phyloP scores from a whole-genome alignment of 1,284 basidiomycete genomes.

The Coniferiporia weirii region DNA sequence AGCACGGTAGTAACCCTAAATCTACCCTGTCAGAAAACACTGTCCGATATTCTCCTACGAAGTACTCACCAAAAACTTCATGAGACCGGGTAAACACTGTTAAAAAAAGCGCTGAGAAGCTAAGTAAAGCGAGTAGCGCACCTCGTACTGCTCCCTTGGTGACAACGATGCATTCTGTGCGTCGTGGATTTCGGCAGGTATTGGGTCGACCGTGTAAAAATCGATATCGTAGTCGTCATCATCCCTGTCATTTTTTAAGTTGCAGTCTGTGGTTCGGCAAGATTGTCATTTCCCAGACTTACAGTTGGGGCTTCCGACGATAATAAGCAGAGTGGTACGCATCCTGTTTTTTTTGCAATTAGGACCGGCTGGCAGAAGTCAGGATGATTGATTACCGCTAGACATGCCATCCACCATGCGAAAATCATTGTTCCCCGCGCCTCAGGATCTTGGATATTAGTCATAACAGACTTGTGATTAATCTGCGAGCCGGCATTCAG shows the following conservation, averaged over 20 bases:
- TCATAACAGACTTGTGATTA: slow-evolving; percentile 73
- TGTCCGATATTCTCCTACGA: slow-evolving; percentile 28
- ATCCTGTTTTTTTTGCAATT: slow-evolving; percentile 30
- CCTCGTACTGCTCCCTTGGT: slow-evolving; percentile 72
- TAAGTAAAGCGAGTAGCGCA: slow-evolving; percentile 25
- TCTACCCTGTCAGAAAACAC: slow-evolving; percentile 8
- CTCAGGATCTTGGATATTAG: slow-evolving; percentile 63
- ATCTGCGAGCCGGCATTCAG: slow-evolving; percentile 41
- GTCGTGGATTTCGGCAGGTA: slow-evolving; percentile 43
- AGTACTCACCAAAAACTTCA: slow-evolving; percentile 35
- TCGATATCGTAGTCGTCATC: slow-evolving; percentile 71
- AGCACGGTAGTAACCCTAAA: slow-evolving; percentile 72
- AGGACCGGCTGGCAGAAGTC: neutral
- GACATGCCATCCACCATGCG: slow-evolving; percentile 72
- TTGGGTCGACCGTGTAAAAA: slow-evolving; percentile 70
- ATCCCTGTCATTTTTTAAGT: slow-evolving; percentile 40
- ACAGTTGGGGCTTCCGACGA: slow-evolving; percentile 59
- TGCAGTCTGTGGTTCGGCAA: slow-evolving; percentile 35
- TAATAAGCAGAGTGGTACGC: slow-evolving; percentile 56
- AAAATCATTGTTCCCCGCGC: slow-evolving; percentile 76
- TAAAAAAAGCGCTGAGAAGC: slow-evolving; percentile 15
- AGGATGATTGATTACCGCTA: slow-evolving; percentile 27
- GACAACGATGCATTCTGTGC: slow-evolving; percentile 47
- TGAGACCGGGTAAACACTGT: slow-evolving; percentile 7
- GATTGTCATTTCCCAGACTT: slow-evolving; percentile 40